Evolutionary conservation across 2,329 filamentous ascomycete genomes (phyloP).

Genomic region (Torrubiella hemipterigena): DNA sequence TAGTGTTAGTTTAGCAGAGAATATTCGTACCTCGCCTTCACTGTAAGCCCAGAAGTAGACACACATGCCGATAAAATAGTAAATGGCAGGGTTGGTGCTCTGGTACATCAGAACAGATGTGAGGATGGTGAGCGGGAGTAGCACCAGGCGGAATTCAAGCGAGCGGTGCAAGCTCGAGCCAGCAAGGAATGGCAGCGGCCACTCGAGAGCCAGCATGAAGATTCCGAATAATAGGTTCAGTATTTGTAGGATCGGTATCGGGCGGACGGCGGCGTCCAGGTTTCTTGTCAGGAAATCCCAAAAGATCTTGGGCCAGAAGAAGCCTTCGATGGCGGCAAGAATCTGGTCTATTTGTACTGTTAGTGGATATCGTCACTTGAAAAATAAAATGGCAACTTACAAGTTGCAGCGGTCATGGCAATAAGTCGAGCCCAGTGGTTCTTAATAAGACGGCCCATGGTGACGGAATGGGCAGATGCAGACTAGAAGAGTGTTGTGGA

Average conservation of each 20-base stretch:
- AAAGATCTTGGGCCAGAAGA: constrained; percentile 99
- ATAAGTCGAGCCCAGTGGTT: constrained; percentile 98
- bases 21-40: constrained; percentile 74
- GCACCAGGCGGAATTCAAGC: constrained; percentile 71
- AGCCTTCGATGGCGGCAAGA: constrained; percentile 68
- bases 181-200: constrained; percentile 69
- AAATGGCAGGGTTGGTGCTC: constrained; percentile 80
- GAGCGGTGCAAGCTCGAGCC: constrained; percentile 72
- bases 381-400: constrained; percentile 33
- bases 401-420: constrained; percentile 69
- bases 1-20: constrained; percentile 1
- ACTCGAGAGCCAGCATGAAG: constrained; percentile 75
- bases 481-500: no score
- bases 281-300: constrained; percentile 94
- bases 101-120: constrained; percentile 76
- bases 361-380: background rate
- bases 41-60: constrained; percentile 97
- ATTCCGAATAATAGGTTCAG: constrained; percentile 80
- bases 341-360: constrained; percentile 59
- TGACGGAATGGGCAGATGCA: constrained; percentile 14
- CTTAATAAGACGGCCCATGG: constrained; percentile 97
- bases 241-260: constrained; percentile 77
- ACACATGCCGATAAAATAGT: constrained; percentile 74
- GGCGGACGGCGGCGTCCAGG: constrained; percentile 75
- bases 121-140: constrained; percentile 69